Conservation (phyloP, 129 eudicot genomes). For the Saposhnikovia divaricata region DNA sequence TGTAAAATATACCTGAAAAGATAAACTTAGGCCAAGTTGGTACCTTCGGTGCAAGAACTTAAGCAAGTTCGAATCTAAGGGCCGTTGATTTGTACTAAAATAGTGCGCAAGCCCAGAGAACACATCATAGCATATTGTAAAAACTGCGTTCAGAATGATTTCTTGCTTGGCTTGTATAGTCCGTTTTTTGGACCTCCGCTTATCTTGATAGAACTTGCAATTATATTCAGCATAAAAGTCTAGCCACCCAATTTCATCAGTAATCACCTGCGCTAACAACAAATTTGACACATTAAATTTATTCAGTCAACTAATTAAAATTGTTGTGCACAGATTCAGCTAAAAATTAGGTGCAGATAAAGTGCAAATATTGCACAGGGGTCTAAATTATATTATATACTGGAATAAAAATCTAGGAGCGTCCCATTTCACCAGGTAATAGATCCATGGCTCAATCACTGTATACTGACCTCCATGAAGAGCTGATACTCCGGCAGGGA, state of each 20-base stretch:
- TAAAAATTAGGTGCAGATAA: neutral
- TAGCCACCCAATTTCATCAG: constrained; percentile 82
- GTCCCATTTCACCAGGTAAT: neutral
- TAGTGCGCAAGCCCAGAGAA: constrained; percentile 68
- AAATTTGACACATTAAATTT: constrained; percentile 11
- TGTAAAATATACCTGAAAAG: neutral
- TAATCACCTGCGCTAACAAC: constrained; percentile 47
- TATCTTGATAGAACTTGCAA: constrained; percentile 35
- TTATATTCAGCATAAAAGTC: constrained; percentile 55
- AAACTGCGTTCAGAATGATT: constrained; percentile 51
- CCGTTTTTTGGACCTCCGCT: constrained; percentile 47
- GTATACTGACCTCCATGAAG: constrained; percentile 61
- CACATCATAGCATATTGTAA: constrained; percentile 63
- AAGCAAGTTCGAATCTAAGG: constrained; percentile 42
- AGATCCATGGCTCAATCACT: neutral
- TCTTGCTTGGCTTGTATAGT: constrained; percentile 61
- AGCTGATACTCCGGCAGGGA: constrained; percentile 66
- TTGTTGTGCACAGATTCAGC: neutral
- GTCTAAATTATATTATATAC: neutral
- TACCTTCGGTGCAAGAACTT: constrained; percentile 69
- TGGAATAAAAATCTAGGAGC: neutral
- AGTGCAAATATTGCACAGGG: too few relatives aligned
- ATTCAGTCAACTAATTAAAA: neutral
- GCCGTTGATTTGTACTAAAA: constrained; percentile 50
- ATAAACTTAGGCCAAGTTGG: neutral